These are phyloP conservation scores for Myxozyma mucilagina DNA, from an alignment of 805 yeast species.

Conservation along the genomic window DNA sequence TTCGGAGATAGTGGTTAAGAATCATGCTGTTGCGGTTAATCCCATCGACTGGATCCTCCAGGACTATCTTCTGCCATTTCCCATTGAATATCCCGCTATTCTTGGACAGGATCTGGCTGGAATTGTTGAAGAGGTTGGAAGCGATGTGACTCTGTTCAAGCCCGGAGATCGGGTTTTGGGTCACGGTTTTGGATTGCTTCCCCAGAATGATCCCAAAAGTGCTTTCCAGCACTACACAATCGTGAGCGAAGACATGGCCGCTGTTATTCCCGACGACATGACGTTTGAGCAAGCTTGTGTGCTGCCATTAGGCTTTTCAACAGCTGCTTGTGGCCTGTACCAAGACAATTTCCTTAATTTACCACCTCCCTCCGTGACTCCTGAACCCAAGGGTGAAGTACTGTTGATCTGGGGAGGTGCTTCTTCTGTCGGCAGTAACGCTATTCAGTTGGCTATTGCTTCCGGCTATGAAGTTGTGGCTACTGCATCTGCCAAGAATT, in stretches of 20 bases:
- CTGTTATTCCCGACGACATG: slow-evolving; percentile 26
- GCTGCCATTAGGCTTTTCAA: slow-evolving; percentile 31
- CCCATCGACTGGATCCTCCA: slow-evolving; percentile 34
- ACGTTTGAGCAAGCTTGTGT: slow-evolving; percentile 31
- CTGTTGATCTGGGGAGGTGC: slow-evolving; percentile 67
- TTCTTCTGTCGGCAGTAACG: slow-evolving; percentile 58
- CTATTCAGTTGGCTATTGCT: slow-evolving; percentile 60
- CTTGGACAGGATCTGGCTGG: slow-evolving; percentile 37
- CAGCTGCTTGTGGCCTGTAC: slow-evolving; percentile 27
- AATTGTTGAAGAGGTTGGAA: slow-evolving; percentile 33
- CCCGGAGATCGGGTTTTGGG: slow-evolving; percentile 32
- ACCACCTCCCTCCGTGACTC: neutral
- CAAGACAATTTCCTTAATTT: neutral
- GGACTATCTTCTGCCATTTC: neutral
- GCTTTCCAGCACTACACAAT: slow-evolving; percentile 3
- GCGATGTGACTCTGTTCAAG: slow-evolving; percentile 22
- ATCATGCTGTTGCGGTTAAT: slow-evolving; percentile 33
- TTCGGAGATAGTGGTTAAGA: slow-evolving; percentile 30
- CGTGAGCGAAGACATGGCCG: neutral
- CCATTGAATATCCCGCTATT: slow-evolving; percentile 22
- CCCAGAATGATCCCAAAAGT: neutral
- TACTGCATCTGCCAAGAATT: slow-evolving; percentile 54
- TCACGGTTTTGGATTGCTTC: neutral
- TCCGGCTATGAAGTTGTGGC: slow-evolving; percentile 51
- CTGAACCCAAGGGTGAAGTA: neutral